Evolutionary conservation across 176 grass and related monocot genomes (phyloP).

Genomic region (Poa annua): DNA sequence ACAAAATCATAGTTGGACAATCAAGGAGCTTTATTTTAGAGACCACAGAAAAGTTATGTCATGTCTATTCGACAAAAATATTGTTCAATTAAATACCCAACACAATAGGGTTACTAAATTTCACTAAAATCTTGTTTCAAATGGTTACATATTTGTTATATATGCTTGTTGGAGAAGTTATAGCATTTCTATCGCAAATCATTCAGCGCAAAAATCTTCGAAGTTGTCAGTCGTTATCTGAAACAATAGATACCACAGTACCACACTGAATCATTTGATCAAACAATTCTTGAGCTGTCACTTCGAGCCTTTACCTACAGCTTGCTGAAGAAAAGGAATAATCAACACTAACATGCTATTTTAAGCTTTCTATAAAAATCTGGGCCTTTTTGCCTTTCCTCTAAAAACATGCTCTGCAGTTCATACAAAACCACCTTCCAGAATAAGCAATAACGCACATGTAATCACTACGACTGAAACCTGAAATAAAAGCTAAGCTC

Average conservation of each 20-base stretch:
- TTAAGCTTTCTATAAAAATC: not conserved
- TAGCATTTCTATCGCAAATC: not conserved
- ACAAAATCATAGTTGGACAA: not conserved
- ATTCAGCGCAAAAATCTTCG: not conserved
- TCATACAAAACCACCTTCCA: constrained; percentile 11
- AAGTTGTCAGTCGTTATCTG: not conserved
- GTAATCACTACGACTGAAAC: not conserved
- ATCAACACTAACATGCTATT: not conserved
- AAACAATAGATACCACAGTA: not conserved
- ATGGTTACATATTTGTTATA: constrained; percentile 17
- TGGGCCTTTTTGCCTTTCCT: not conserved
- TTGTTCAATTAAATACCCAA: not conserved
- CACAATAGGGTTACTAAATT: not conserved
- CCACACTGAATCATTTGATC: not conserved
- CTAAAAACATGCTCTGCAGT: not conserved
- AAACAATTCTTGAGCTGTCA: constrained; percentile 27
- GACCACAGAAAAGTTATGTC: not conserved
- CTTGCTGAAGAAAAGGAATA: constrained; percentile 10
- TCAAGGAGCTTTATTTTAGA: not conserved
- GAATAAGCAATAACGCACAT: constrained; percentile 24
- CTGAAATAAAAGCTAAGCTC: not conserved
- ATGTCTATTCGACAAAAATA: constrained; percentile 12
- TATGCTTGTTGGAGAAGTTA: constrained; percentile 18
- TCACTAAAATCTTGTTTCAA: not conserved
- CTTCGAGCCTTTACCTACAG: not conserved